These are phyloP conservation scores for Trichosporon sp. DNA, from an alignment of 1,284 basidiomycete species.

Conservation along the genomic window DNA sequence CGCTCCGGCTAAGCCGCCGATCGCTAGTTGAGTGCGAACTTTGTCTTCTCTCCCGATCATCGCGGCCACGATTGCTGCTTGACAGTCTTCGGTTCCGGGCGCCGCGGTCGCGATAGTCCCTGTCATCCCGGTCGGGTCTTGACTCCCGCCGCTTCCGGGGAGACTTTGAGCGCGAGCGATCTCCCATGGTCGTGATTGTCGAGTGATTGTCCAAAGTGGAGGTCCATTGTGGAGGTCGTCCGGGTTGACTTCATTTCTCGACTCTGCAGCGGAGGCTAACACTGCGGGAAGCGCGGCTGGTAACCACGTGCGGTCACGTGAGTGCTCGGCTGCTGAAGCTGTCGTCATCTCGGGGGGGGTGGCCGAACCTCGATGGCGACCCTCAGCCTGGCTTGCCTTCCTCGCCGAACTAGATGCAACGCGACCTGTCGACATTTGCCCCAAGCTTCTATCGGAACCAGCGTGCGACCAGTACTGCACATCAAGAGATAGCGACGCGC, in stretches of 20 bases:
- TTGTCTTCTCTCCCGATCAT: conserved; percentile 8
- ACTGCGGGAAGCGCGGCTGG: background rate
- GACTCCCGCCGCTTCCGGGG: conserved; percentile 5
- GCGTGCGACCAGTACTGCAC: no score
- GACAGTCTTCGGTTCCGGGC: background rate
- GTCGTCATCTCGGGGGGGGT: no score
- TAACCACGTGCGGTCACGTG: background rate
- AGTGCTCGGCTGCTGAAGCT: no score
- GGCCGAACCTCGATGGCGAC: no score
- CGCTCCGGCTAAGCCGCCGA: background rate
- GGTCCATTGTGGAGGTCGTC: background rate
- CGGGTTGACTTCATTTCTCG: background rate
- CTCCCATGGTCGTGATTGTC: background rate
- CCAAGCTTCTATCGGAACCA: no score
- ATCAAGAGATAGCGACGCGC: background rate
- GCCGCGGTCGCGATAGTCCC: background rate
- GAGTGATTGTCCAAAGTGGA: background rate
- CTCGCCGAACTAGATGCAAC: no score
- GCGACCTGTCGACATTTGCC: no score
- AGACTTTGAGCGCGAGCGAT: background rate
- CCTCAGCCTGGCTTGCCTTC: no score
- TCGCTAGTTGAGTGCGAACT: background rate
- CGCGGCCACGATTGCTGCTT: conserved; percentile 16
- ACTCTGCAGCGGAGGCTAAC: background rate
- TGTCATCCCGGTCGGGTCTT: background rate